Evolutionary conservation across 2,329 filamentous ascomycete species (phyloP), one percentile per base, ranked within the genome.

Genomic region (Alternaria novae-zelandiae): DNA sequence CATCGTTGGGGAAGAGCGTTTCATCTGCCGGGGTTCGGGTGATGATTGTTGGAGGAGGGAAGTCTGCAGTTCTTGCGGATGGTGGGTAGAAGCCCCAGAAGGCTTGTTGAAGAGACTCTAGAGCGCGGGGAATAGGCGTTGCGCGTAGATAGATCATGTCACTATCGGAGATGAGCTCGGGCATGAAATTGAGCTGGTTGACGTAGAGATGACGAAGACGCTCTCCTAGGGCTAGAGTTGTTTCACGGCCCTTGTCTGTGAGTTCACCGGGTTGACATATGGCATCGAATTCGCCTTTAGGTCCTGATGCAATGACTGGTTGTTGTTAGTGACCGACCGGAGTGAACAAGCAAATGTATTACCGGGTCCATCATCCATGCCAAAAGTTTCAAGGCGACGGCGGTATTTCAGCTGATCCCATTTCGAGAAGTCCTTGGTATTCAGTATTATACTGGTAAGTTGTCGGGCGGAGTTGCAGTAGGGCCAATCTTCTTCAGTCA

Each of bases 341-440:
- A n/a, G 13, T 12, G 12, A 13, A 15, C 2, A 10, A 21, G 9
- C 10, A n/a, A 5, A 10, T 12, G 8, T 13, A 6, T 1, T 71
- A 78, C 75, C 71, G 4, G 94, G 88, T n/a, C 74, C 73, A 63
- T 88, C 86, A 68, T 90, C 83, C 17, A 82, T 76, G 4, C 90
- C 91, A 78, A 97, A 96, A 0, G 91, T 91, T 81, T 99, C 96
- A 51, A 97, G 85, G 50, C 91, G 89, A 64, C 94, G 88, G 70
- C 89, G 83, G 81, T 88, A 91, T 70, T 86, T 83, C 63, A 91
- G 82, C 1, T 82, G 81, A 70, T 88, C 85, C 87, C 87, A 90
- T 56, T 81, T 76, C 36, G 80, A 83, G 63, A 81, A 80, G 73
- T 85, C 85, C 59, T 85, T 84, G 49, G 82, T 86, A 43, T 82